These are phyloP conservation scores for Hortaea werneckii DNA, from an alignment of 2,329 filamentous ascomycete genomes.

Conservation along the genomic window DNA sequence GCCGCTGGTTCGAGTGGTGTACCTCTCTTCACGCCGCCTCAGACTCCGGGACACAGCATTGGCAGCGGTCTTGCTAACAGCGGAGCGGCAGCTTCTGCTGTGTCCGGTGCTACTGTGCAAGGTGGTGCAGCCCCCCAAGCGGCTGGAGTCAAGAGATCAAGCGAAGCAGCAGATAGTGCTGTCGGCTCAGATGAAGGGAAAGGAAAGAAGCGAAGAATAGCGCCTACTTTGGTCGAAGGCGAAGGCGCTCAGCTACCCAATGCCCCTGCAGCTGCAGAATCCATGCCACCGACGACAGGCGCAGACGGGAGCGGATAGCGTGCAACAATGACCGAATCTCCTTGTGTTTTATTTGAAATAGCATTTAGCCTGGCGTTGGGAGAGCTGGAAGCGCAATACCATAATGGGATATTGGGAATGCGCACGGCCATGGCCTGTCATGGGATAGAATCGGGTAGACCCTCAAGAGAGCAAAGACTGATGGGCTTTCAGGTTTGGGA, in stretches of 20 bases:
- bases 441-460: neutral
- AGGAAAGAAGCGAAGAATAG: constrained; percentile 37
- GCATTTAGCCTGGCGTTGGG: constrained; percentile 8
- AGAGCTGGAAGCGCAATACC: neutral
- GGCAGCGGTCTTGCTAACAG: constrained; percentile 18
- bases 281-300: too few species aligned
- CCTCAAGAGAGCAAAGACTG: neutral
- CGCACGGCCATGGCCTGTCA: neutral
- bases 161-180: constrained; percentile 7
- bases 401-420: neutral
- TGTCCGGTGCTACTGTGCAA: neutral
- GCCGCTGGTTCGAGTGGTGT: constrained; percentile 37
- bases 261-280: neutral
- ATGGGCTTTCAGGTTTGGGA: neutral
- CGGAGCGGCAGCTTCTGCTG: neutral
- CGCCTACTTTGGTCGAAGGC: constrained; percentile 30
- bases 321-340: too few species aligned
- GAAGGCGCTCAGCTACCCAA: neutral
- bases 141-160: constrained; percentile 18
- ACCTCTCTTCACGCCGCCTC: constrained; percentile 78
- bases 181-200: constrained; percentile 24
- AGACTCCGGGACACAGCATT: constrained; percentile 55
- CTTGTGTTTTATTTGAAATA: too few species aligned
- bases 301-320: too few species aligned
- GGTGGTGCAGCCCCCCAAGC: neutral